Evolutionary conservation across 2,329 filamentous ascomycete species (phyloP).

Genomic region (Setomelanomma holmii): DNA sequence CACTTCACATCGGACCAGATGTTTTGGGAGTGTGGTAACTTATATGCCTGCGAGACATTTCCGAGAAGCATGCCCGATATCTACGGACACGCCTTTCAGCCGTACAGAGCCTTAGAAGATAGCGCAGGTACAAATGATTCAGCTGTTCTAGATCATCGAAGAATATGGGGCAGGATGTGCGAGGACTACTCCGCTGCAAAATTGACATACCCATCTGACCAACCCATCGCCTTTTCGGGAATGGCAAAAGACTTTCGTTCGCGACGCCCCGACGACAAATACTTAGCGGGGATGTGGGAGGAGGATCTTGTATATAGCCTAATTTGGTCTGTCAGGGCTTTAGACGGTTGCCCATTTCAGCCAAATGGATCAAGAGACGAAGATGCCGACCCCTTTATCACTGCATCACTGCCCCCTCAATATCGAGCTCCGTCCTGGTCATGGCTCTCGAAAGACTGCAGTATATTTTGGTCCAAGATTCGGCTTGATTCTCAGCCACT

Average conservation of each 20-base stretch:
- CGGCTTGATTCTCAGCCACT: background rate
- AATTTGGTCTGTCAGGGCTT: conserved; percentile 1
- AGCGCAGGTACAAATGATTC: background rate
- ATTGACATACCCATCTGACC: conserved; percentile 6
- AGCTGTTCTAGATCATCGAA: background rate
- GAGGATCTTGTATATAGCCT: background rate
- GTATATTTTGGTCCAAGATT: background rate
- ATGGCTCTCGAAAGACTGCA: conserved; percentile 3
- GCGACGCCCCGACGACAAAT: background rate
- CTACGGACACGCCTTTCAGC: background rate
- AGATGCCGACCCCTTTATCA: conserved; percentile 4
- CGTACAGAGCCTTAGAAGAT: background rate
- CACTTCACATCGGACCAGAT: conserved; percentile 7
- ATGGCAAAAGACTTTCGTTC: conserved; percentile 2
- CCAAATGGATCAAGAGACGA: conserved; percentile 2
- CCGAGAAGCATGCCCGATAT: background rate
- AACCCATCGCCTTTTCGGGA: conserved; percentile 7
- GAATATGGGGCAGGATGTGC: conserved; percentile 2
- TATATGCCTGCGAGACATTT: conserved; percentile 7
- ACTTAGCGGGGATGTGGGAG: conserved; percentile 5
- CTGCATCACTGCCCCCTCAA: background rate
- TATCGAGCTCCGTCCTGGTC: conserved; percentile 9
- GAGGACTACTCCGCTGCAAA: conserved; percentile 3
- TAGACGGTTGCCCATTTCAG: conserved; percentile 2
- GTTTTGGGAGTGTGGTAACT: conserved; percentile 1